A percentile compares a stretch with the other conserved stretches of the same genome.
Conservation (phyloP, 2,329 filamentous ascomycete genomes). For the Epichloe festucae region DNA sequence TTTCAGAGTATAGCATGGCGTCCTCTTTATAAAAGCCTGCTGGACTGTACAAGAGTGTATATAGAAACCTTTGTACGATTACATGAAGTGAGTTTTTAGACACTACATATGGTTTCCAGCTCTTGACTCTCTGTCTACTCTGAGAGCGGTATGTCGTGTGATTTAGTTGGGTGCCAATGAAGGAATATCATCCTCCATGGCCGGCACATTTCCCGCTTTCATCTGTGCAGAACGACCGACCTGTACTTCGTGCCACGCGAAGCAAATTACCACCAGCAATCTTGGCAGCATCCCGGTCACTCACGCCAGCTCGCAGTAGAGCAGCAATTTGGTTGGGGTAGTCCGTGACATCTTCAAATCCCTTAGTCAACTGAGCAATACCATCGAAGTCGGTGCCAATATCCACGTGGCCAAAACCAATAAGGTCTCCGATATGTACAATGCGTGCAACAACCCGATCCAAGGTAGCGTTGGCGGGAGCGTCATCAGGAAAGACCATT, state of each 20-base stretch:
- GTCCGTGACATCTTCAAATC: conserved; percentile 74
- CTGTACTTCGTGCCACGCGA: conserved; percentile 72
- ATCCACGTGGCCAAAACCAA: conserved; percentile 81
- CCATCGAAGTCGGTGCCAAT: conserved; percentile 85
- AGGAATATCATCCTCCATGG: conserved; percentile 33
- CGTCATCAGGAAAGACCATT: conserved; percentile 59
- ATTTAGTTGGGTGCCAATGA: not conserved
- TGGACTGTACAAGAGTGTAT: conserved; percentile 19
- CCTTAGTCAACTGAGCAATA: conserved; percentile 51
- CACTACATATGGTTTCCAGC: not conserved
- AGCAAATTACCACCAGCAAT: conserved; percentile 70
- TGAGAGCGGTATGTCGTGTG: not conserved
- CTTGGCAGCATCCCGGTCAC: conserved; percentile 59
- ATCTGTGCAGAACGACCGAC: conserved; percentile 52
- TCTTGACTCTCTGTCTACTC: not conserved
- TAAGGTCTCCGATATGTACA: conserved; percentile 64
- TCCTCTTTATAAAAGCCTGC: not conserved
- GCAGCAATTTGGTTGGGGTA: conserved; percentile 69
- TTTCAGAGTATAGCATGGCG: not conserved
- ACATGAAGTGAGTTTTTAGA: conserved; percentile 8
- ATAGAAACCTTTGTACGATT: conserved; percentile 16
- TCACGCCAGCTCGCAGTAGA: conserved; percentile 59
- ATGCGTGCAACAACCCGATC: conserved; percentile 71
- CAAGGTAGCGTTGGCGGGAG: conserved; percentile 58
- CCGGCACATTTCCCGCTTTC: conserved; percentile 41